A percentile compares a stretch with the other conserved stretches of the same genome.
These are phyloP conservation scores for Diddensiella santjacobensis DNA, from an alignment of 805 yeast genomes.

Conservation along the genomic window DNA sequence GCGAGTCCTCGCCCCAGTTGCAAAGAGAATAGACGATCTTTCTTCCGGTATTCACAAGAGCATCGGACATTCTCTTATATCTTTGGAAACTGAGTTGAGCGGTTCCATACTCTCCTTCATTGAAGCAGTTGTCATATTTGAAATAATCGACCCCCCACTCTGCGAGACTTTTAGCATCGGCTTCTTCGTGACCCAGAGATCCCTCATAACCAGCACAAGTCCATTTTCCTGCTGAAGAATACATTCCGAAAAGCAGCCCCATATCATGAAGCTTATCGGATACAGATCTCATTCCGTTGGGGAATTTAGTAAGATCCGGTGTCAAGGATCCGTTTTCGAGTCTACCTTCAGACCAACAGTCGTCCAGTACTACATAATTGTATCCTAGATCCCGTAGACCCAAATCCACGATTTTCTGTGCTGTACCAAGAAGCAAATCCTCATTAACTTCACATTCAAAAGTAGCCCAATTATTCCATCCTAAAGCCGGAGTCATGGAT, in stretches of 20 bases:
- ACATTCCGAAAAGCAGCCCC: slow-evolving; percentile 34
- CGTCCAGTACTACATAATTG: slow-evolving; percentile 33
- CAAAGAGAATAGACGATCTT: slow-evolving; percentile 32
- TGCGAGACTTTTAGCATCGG: slow-evolving; percentile 31
- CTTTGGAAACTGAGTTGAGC: slow-evolving; percentile 28
- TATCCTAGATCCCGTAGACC: slow-evolving; percentile 32
- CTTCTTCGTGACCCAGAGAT: slow-evolving; percentile 30
- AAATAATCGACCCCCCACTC: slow-evolving; percentile 33
- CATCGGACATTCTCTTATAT: slow-evolving; percentile 32
- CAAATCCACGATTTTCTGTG: slow-evolving; percentile 24
- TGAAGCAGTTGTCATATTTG: slow-evolving; percentile 35
- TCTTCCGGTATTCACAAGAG: slow-evolving; percentile 31
- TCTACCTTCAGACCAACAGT: slow-evolving; percentile 31
- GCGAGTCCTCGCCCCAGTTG: slow-evolving; percentile 35
- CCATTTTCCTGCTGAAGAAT: slow-evolving; percentile 34
- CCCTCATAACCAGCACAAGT: slow-evolving; percentile 35
- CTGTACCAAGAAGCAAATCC: slow-evolving; percentile 25
- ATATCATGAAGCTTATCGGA: slow-evolving; percentile 28
- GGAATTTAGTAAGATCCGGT: slow-evolving; percentile 28
- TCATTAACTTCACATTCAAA: slow-evolving; percentile 31
- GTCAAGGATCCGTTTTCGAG: slow-evolving; percentile 22
- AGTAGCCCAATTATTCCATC: slow-evolving; percentile 34
- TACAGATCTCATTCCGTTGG: slow-evolving; percentile 29
- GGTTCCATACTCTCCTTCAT: slow-evolving; percentile 30
- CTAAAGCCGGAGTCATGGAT: slow-evolving; percentile 28